A percentile compares a stretch with the other conserved stretches of the same genome.
Evolutionary conservation across 1,139 yeast genomes (phyloP).

Genomic region (Suhomyces guaymorum): DNA sequence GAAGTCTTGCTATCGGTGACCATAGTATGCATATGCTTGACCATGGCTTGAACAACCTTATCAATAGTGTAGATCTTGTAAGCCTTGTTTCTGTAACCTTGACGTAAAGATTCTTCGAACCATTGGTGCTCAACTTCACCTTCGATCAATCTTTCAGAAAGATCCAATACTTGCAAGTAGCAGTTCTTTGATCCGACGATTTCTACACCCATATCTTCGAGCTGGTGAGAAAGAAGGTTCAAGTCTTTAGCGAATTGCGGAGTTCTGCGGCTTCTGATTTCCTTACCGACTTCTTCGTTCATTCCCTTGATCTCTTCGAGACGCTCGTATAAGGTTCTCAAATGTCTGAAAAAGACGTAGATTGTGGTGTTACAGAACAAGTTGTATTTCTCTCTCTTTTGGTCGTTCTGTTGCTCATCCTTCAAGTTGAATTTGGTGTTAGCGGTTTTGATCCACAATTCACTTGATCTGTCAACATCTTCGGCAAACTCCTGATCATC

Average conservation of each 20-base stretch:
- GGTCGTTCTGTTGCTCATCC: constrained; percentile 22
- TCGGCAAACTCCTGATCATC: constrained; percentile 34
- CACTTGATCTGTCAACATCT: constrained; percentile 60
- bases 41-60: constrained; percentile 86
- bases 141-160: constrained; percentile 78
- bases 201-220: constrained; percentile 76
- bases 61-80: constrained; percentile 91
- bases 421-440: constrained; percentile 35
- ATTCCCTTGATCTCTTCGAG: constrained; percentile 70
- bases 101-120: constrained; percentile 94
- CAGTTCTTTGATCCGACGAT: constrained; percentile 69
- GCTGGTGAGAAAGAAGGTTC: constrained; percentile 76
- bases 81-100: constrained; percentile 91
- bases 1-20: constrained; percentile 81
- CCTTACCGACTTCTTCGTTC: constrained; percentile 68
- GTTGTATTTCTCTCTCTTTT: constrained; percentile 57
- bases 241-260: constrained; percentile 90
- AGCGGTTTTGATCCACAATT: constrained; percentile 61
- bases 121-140: constrained; percentile 93
- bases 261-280: constrained; percentile 61
- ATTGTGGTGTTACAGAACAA: constrained; percentile 89
- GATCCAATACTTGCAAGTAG: constrained; percentile 70
- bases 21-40: constrained; percentile 82
- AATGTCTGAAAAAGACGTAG: constrained; percentile 85
- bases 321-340: constrained; percentile 80